Base-by-base conservation (phyloP, 768 basidiomycete genomes). In the Panus rudis region DNA sequence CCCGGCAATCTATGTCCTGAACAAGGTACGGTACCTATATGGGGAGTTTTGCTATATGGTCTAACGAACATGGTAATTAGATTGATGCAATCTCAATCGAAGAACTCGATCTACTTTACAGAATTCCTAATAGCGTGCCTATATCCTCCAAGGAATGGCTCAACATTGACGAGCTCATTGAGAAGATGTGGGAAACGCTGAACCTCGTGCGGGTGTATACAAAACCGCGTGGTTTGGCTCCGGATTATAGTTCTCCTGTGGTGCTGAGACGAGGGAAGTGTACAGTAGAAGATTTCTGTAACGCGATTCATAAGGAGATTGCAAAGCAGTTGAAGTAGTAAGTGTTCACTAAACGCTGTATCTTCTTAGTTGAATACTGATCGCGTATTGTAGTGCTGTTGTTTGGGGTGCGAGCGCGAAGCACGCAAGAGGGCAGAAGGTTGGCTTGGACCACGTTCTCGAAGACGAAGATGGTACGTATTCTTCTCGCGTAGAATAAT, bases 401-500 rank as follows among this genome's bases (percentile, higher is more conserved):
- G 93, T 98, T 3, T 99, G 92, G 92, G 94, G 94, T 38, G 72
- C 92, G 0, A 94, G 91, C 51, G 94, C 92, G n/a, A 97, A 97
- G 68, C 96, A 99, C 59, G 71, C 91, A 4, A 74, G 96, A 50
- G 96, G 96, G 7, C 96, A 99, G 63, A 96, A 97, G 62, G 90
- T 92, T 23, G 92, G 92, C 8, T 52, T 90, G 39, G 90, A 92
- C 17, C 92, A 93, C 55, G 60, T 83, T 8, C 63, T 94, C 24
- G 87, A 90, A 53, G 90, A 93, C 53, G 90, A 93, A 66, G 90
- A 93, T 60, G 86, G 86, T 80, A 60, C 59, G 79, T 61, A 3
- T 22, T 31, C n/a, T n/a, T n/a, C n/a, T n/a, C n/a, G 16, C 44
- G 33, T 22, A 10, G 19, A 41, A 8, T 31, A 19, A 11, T 26